Base-by-base conservation (phyloP, 106 monocot species). In the Narthecium ossifragum region DNA sequence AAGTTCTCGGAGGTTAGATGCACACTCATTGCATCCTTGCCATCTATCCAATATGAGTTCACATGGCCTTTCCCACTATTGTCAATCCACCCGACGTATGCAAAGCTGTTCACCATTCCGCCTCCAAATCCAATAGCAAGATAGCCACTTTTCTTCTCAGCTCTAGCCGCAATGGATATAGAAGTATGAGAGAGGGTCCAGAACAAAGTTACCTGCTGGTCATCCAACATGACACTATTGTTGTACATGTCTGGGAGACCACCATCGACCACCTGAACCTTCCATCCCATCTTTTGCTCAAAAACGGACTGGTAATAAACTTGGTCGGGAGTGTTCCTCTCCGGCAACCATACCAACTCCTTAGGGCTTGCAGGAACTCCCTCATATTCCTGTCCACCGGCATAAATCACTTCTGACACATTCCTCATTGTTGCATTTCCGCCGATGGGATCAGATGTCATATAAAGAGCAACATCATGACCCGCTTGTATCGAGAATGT, bases 211-310 rank as follows among this genome's bases (percentile, higher is more conserved):
- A 86, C 90, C 22, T 81, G 90, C 51, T 83, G 89, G 72, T 96
- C 90, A 72, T 96, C 90, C 70, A 96, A 73, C 20, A 86, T 15
- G 24, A 81, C 94, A 68, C 78, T 96, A 46, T 81, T 96, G 55
- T 96, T 90, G 47, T 90, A 96, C 94, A 96, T 96, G 59, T 96
- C 94, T 3, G 80, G 75, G 21, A 96, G 75, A 20, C 94, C 94
- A 24, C 94, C 94, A 76, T 96, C 94, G 5, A 96, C 94, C 23
- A 96, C 94, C 51, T 83, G 73, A 66, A 96, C 67, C 77, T 83
- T 96, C 90, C 90, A 96, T 20, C 94, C 94, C 94, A 96, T 96
- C 59, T 96, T 96, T 54, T 67, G 66, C 45, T 72, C 83, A 57
- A 72, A 96, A 1, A 96, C 36, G 2, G 90, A 90, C 2, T 96